phyloP scores from a whole-genome alignment of 768 basidiomycete species.

The Phanerodontia chrysosporium region DNA sequence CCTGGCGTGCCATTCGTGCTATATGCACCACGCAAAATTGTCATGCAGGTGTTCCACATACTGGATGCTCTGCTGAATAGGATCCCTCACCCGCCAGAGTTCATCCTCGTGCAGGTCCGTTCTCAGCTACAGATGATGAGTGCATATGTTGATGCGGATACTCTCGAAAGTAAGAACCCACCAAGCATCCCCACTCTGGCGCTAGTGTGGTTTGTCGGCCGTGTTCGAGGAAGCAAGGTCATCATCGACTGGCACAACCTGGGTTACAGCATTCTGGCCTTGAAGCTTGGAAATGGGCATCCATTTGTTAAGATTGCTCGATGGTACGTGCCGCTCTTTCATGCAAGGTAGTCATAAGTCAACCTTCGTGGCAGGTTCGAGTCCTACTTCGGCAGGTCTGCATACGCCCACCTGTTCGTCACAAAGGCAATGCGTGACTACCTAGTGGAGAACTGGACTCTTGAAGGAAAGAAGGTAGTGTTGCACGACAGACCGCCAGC shows the following conservation, averaged over 20 bases:
- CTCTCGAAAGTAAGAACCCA: conserved; percentile 65
- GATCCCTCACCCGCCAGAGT: conserved; percentile 69
- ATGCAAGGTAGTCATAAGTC: background rate
- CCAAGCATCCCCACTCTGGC: conserved; percentile 93
- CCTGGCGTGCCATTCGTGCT: conserved; percentile 57
- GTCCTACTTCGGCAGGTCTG: conserved; percentile 66
- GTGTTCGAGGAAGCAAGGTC: conserved; percentile 71
- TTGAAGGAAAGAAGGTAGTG: conserved; percentile 76
- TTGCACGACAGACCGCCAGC: conserved; percentile 88
- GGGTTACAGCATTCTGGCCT: conserved; percentile 86
- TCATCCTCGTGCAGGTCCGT: conserved; percentile 85
- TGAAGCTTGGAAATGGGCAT: conserved; percentile 71
- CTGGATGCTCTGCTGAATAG: conserved; percentile 56
- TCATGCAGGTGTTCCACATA: conserved; percentile 62
- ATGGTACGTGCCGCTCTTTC: conserved; percentile 44
- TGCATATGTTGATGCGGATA: background rate
- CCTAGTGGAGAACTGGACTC: conserved; percentile 66
- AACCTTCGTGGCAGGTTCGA: conserved; percentile 65
- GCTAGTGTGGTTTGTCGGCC: conserved; percentile 71
- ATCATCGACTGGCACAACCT: conserved; percentile 99
- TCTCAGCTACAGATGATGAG: background rate
- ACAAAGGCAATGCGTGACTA: conserved; percentile 80
- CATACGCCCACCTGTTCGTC: conserved; percentile 91
- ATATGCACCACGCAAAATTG: conserved; percentile 78
- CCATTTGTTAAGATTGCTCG: conserved; percentile 69